These are phyloP conservation scores for Malassezia equina DNA, from an alignment of 1,284 basidiomycete species.

Conservation along the genomic window DNA sequence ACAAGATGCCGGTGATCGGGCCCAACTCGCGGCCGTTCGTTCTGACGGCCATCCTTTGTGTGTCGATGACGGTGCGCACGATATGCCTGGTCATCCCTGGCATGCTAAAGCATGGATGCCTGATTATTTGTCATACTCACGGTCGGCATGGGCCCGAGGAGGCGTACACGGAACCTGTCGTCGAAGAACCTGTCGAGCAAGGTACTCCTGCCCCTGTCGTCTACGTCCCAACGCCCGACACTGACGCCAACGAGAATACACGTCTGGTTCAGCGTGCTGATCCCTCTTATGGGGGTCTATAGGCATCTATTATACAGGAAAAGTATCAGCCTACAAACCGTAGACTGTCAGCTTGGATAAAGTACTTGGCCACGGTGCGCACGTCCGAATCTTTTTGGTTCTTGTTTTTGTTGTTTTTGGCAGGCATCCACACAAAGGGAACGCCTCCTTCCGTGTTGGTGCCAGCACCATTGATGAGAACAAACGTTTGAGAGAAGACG, in stretches of 20 bases:
- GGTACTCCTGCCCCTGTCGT: not conserved
- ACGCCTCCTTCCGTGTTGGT: conserved; percentile 16
- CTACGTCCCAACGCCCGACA: not conserved
- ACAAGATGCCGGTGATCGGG: conserved; percentile 12
- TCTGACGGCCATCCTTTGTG: conserved; percentile 3
- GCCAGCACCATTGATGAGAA: conserved; percentile 24
- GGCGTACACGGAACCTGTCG: not conserved
- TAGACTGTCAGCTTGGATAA: conserved; percentile 37
- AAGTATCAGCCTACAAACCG: conserved; percentile 31
- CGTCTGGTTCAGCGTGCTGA: not conserved
- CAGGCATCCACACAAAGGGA: conserved; percentile 15
- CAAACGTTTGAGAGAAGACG: conserved; percentile 37
- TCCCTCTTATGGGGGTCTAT: conserved; percentile 3
- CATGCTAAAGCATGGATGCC: conserved; percentile 2
- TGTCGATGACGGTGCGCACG: conserved; percentile 15
- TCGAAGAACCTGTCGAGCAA: not conserved
- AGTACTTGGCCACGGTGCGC: conserved; percentile 26
- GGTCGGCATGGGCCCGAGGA: not conserved
- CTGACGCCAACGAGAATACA: not conserved
- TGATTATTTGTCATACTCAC: conserved; percentile 13
- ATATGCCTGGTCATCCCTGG: conserved; percentile 7
- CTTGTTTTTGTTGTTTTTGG: conserved; percentile 4
- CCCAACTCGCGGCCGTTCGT: conserved; percentile 14
- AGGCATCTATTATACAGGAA: not conserved
- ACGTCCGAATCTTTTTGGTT: conserved; percentile 7